Base-by-base conservation (phyloP, 352 stramenopile species). In the Globisporangium irregulare region DNA sequence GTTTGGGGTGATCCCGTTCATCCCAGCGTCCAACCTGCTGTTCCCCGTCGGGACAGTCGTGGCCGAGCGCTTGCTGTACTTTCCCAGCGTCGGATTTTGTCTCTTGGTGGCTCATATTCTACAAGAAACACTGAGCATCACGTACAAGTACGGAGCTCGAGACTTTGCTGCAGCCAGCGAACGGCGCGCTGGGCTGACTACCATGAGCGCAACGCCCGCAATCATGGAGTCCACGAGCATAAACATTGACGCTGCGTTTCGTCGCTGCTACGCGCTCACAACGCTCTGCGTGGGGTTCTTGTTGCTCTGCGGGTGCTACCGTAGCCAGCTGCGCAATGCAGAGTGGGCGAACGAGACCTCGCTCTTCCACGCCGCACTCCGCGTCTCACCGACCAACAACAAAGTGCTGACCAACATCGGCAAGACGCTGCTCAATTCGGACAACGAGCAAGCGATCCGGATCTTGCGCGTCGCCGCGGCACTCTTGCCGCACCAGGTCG, bases 21-120 rank as follows among this genome's bases (percentile, higher is more conserved):
- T 98, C 1, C 94, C 94, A 14, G 93, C 87, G 22, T 93, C 89
- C n/a, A 97, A 98, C 62, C 38, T 96, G 14, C 66, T 98, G 24
- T 96, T 98, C 59, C 90, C 92, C 3, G 87, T 98, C 22, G 94
- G 94, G 20, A 97, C 90, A 0, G 74, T 98, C 8, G 74, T 98
- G 24, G 94, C 90, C 1, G 94, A 98, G 83, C 80, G 94, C 18
- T 69, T 98, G 51, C 61, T 98, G 25, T 98, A 98, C 74, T 89
- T 97, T 51, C 91, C 92, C 0, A 96, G 86, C 56, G 84, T 95
- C n/a, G 87, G 91, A 3, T 93, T 95, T 48, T 91, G 89, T 48
- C 66, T 94, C 5, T 63, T 93, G 12, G 25, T 89, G 5, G 86
- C 76, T 1, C 77, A 80, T 51, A 22, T 74, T n/a, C 10, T 86